phyloP scores from a whole-genome alignment of 768 basidiomycete genomes.

The Stropharia rugosoannulata region DNA sequence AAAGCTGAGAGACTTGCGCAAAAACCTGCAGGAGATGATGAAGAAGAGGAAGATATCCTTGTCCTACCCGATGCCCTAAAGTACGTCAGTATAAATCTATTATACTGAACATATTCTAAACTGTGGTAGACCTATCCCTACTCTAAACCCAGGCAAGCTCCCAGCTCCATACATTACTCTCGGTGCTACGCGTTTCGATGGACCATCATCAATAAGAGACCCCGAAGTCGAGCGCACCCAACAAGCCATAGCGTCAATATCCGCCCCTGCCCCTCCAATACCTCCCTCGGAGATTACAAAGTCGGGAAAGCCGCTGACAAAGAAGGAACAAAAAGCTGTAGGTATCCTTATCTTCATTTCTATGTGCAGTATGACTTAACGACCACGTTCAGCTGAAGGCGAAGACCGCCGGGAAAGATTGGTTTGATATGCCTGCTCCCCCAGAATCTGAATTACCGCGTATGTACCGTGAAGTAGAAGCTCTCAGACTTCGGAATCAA shows the following conservation, averaged over 20 bases:
- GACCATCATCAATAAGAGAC: constrained; percentile 53
- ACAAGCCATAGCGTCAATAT: constrained; percentile 46
- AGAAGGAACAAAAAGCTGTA: constrained; percentile 71
- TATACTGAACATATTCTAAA: constrained; percentile 2
- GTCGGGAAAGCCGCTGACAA: constrained; percentile 67
- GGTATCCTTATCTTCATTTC: constrained; percentile 13
- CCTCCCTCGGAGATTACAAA: constrained; percentile 60
- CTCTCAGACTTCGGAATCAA: constrained; percentile 81
- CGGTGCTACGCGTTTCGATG: constrained; percentile 38
- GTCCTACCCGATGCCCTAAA: constrained; percentile 36
- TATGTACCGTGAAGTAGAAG: constrained; percentile 83
- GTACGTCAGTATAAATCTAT: constrained; percentile 24
- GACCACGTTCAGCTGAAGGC: constrained; percentile 51
- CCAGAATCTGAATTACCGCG: constrained; percentile 76
- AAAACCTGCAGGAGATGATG: constrained; percentile 17
- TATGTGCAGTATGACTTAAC: background rate
- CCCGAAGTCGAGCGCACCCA: constrained; percentile 57
- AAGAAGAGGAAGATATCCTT: constrained; percentile 54
- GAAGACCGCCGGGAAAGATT: constrained; percentile 74
- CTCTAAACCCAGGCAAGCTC: constrained; percentile 62
- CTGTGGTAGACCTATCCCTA: constrained; percentile 51
- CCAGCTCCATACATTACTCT: constrained; percentile 66
- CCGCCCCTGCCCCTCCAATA: constrained; percentile 58
- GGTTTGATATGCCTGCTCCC: constrained; percentile 90
- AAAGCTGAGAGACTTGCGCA: constrained; percentile 26